These are phyloP conservation scores for Hirsutella thompsonii DNA, from an alignment of 2,329 filamentous ascomycete genomes.

Conservation along the genomic window DNA sequence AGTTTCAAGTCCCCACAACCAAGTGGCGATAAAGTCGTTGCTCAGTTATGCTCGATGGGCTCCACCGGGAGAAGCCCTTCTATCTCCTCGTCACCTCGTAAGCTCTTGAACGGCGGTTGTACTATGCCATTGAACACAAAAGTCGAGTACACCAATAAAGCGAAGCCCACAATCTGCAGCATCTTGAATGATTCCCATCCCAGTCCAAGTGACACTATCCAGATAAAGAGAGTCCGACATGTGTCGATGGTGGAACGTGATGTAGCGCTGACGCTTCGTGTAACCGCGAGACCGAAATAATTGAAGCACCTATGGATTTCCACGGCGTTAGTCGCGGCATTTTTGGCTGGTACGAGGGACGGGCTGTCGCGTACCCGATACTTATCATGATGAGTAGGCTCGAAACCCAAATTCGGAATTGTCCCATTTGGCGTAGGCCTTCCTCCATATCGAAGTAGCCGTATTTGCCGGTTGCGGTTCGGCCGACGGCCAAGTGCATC, in stretches of 20 bases:
- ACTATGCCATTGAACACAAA: slow-evolving; percentile 94
- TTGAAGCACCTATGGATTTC: slow-evolving; percentile 69
- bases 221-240: slow-evolving; percentile 94
- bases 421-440: slow-evolving; percentile 68
- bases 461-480: slow-evolving; percentile 57
- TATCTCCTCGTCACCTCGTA: slow-evolving; percentile 40
- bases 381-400: slow-evolving; percentile 93
- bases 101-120: slow-evolving; percentile 62
- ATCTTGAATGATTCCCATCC: slow-evolving; percentile 98
- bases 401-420: slow-evolving; percentile 56
- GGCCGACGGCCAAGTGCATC: slow-evolving; percentile 64
- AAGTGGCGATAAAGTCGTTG: slow-evolving; percentile 4
- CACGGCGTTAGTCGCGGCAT: neutral
- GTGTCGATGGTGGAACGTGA: slow-evolving; percentile 95
- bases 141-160: slow-evolving; percentile 84
- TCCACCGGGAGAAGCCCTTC: slow-evolving; percentile 67
- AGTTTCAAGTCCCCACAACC: neutral
- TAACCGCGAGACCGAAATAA: slow-evolving; percentile 94
- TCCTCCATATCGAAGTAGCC: slow-evolving; percentile 88
- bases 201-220: slow-evolving; percentile 83
- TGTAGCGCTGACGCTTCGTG: slow-evolving; percentile 77
- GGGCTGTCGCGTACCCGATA: slow-evolving; percentile 55
- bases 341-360: neutral
- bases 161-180: slow-evolving; percentile 86
- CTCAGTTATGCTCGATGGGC: slow-evolving; percentile 56